phyloP scores from a whole-genome alignment of 208 protist genomes.

The Acanthamoeba royreba region DNA sequence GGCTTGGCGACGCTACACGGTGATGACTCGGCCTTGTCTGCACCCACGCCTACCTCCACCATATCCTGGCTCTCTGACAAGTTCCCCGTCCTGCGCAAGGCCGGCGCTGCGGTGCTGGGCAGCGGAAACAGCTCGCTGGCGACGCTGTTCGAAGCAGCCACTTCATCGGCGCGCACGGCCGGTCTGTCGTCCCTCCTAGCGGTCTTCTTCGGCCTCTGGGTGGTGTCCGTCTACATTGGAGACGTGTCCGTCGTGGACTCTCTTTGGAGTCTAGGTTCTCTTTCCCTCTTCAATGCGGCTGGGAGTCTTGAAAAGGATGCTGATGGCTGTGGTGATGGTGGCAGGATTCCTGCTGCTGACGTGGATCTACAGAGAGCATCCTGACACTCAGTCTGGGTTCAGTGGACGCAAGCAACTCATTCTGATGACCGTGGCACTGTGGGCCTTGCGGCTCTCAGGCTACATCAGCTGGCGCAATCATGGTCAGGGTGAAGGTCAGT shows the following conservation, averaged over 20 bases:
- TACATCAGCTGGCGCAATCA: constrained; percentile 45
- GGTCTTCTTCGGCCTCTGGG: not conserved
- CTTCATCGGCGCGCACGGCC: not conserved
- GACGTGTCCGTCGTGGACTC: constrained; percentile 40
- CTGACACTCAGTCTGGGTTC: not conserved
- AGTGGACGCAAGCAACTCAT: not conserved
- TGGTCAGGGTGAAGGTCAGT: constrained; percentile 23
- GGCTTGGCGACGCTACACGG: not conserved
- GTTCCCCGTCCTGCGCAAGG: not conserved
- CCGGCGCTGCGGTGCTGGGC: not conserved
- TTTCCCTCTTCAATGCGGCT: not conserved
- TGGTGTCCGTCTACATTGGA: not conserved
- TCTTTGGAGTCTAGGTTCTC: constrained; percentile 34
- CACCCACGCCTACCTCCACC: no score
- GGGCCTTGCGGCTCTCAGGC: not conserved
- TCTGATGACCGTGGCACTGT: not conserved
- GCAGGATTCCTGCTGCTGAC: constrained; percentile 2
- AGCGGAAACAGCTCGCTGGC: not conserved
- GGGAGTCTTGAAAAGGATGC: no score
- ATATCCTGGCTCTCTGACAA: not conserved
- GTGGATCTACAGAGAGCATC: constrained; percentile 9
- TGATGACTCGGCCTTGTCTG: not conserved
- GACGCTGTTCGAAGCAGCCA: not conserved
- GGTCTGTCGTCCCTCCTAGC: not conserved
- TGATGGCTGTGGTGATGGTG: no score